A percentile compares a stretch with the other conserved stretches of the same genome.
These are phyloP conservation scores for Globisporangium takayamanum DNA, from an alignment of 352 stramenopile species.

Conservation along the genomic window DNA sequence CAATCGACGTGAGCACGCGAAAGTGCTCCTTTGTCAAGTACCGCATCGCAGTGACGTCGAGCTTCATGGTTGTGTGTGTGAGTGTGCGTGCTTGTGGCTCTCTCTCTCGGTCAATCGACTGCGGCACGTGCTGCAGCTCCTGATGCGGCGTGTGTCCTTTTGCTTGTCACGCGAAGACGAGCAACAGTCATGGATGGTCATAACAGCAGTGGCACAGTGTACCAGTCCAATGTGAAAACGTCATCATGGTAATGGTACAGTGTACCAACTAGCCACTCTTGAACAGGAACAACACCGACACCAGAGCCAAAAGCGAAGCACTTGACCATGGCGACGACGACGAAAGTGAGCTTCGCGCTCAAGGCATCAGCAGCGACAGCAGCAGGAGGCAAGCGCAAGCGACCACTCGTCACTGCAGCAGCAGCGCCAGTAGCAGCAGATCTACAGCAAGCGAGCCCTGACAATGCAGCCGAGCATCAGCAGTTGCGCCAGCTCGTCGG, in stretches of 20 bases:
- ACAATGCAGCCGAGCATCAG: not conserved
- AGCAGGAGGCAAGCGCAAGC: constrained; percentile 21
- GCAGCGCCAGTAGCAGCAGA: not conserved
- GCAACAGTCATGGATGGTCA: not conserved
- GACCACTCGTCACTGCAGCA: not conserved
- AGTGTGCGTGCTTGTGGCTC: not conserved
- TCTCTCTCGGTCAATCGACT: not conserved
- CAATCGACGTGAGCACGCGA: constrained; percentile 97
- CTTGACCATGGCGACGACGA: constrained; percentile 1
- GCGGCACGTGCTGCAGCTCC: not conserved
- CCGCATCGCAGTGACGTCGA: constrained; percentile 91
- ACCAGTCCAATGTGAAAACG: too few species aligned
- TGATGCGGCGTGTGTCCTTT: not conserved
- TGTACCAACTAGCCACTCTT: not conserved
- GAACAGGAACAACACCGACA: not conserved
- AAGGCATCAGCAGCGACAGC: constrained; percentile 6
- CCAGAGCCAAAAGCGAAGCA: not conserved
- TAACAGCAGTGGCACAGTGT: not conserved
- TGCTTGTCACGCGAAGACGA: not conserved
- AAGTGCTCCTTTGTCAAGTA: constrained; percentile 96
- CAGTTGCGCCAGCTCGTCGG: constrained; percentile 5
- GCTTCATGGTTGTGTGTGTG: constrained; percentile 68
- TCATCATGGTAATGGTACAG: too few species aligned
- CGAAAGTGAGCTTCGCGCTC: constrained; percentile 26
- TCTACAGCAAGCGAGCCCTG: too few species aligned